phyloP scores from a whole-genome alignment of 2,329 filamentous ascomycete species.

The Raffaelea ambrosiae region DNA sequence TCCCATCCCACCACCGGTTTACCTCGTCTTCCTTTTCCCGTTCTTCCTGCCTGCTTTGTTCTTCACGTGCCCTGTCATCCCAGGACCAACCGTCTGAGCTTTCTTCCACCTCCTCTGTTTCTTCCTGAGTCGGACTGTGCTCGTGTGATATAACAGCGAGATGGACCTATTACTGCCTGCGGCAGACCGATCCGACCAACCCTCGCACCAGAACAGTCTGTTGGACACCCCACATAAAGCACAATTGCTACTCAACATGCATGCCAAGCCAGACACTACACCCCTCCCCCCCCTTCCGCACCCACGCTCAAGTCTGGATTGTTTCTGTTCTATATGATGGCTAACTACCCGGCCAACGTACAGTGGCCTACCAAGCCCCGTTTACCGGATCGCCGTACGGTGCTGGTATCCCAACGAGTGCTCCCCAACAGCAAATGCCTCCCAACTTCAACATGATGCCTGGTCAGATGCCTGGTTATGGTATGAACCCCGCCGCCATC shows the following conservation, averaged over 20 bases:
- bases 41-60: constrained; percentile 5
- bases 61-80: background rate
- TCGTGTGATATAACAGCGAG: background rate
- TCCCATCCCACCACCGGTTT: constrained; percentile 11
- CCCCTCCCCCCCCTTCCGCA: too few species aligned
- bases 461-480: constrained; percentile 42
- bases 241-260: background rate
- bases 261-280: too few species aligned
- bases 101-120: background rate
- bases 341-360: constrained; percentile 6
- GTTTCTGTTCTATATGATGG: constrained; percentile 1
- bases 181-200: background rate
- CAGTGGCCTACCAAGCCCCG: constrained; percentile 51
- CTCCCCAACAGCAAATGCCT: constrained; percentile 38
- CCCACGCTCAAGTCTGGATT: background rate
- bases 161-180: background rate
- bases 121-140: background rate
- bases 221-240: background rate
- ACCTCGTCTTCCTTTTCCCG: constrained; percentile 5
- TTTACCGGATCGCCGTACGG: constrained; percentile 51
- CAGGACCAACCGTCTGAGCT: too few species aligned
- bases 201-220: background rate
- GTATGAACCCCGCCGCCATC: constrained; percentile 39
- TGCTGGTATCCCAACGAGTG: constrained; percentile 39
- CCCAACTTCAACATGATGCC: constrained; percentile 48